Base-by-base conservation (phyloP, 352 stramenopile species). In the Phytophthora colocasiae region DNA sequence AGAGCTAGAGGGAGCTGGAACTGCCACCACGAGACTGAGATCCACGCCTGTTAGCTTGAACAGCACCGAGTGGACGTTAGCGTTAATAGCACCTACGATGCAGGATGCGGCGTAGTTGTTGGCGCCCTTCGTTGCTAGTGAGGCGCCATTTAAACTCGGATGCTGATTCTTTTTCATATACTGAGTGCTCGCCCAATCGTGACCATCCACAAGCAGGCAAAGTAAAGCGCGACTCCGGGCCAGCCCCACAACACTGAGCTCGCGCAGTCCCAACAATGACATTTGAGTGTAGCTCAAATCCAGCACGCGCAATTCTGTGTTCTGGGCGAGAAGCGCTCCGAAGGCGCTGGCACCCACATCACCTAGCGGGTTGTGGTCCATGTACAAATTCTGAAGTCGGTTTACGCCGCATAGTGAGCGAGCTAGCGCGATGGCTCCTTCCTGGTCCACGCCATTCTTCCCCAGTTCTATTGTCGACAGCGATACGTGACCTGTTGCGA, bases 321-420 rank as follows among this genome's bases (percentile, higher is more conserved):
- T 93, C 60, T 91, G 87, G 53, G 81, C 81, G 31, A 95, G 64
- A 38, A 92, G 64, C 8, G 77, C 81, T 55, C 85, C 87, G 41
- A 93, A 87, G 6, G 83, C 87, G 47, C 77, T 80, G 2, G 83
- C 87, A 9, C 84, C 85, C 12, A 77, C 72, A 48, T 95, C 87
- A 9, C 87, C 87, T n/a, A 95, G 67, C n/a, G 84, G 84, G 55
- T 95, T 95, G 63, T 93, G 90, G 64, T 95, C 87, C 27, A 95
- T 69, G 58, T 95, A 95, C 47, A 95, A 69, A 43, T 93, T 95
- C 63, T 92, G 80, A n/a, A 95, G 62, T 40, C 60, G 59, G 50
- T 78, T 78, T 0, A 52, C 47, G n/a, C 54, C 65, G 36, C 78
- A 87, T 14, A 95, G 69, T 39, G 83, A 85, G 47, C 89, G 81